Conservation (phyloP, 2,329 filamentous ascomycete species). For the Neonectria hederae region DNA sequence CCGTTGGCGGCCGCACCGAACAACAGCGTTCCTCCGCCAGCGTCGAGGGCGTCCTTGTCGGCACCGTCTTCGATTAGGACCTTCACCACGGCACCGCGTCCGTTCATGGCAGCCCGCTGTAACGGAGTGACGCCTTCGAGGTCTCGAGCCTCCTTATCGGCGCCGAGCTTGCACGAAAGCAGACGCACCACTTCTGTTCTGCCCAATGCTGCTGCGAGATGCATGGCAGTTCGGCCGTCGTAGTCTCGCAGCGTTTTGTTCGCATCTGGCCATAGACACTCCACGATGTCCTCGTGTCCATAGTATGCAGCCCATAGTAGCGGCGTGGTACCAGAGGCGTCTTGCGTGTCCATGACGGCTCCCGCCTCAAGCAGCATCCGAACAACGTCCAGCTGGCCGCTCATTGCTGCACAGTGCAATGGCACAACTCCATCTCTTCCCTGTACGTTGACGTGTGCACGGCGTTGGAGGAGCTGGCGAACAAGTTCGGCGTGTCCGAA, state of each 20-base stretch:
- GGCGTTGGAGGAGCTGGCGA: background rate
- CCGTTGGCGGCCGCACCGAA: background rate
- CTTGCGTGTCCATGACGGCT: background rate
- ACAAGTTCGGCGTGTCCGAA: background rate
- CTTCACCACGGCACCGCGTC: background rate
- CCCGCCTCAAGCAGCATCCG: background rate
- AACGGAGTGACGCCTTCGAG: background rate
- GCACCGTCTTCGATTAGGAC: background rate
- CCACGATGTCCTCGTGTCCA: constrained; percentile 3
- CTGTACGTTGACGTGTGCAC: background rate
- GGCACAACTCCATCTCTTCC: constrained; percentile 16
- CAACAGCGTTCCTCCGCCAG: background rate
- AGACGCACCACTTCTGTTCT: too few relatives aligned
- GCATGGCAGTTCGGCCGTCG: constrained; percentile 20
- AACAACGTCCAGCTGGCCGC: background rate
- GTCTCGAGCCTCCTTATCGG: background rate
- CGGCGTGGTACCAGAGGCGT: constrained; percentile 13
- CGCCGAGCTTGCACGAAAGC: background rate
- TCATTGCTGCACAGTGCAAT: constrained; percentile 3
- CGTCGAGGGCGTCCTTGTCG: background rate
- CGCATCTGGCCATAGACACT: constrained; percentile 14
- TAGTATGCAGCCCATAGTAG: constrained; percentile 18
- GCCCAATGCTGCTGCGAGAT: constrained; percentile 12
- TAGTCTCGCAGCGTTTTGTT: constrained; percentile 19
- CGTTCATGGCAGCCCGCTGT: background rate